These are phyloP conservation scores for Sporisorium sorghi DNA, from an alignment of 1,284 basidiomycete genomes.

Conservation along the genomic window DNA sequence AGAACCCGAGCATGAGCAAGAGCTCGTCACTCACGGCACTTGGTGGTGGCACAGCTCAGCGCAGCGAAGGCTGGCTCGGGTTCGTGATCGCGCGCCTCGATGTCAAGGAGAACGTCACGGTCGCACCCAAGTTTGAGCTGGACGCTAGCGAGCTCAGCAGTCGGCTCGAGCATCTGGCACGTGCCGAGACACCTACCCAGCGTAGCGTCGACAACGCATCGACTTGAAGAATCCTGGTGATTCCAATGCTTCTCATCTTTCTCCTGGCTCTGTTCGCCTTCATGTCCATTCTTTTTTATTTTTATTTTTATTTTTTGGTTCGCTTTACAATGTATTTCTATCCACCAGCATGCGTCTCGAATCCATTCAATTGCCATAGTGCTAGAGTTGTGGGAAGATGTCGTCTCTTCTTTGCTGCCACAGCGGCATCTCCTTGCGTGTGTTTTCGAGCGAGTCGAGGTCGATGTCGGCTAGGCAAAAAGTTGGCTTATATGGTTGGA, in stretches of 20 bases:
- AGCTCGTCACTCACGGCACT: not conserved
- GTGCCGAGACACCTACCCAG: conserved; percentile 5
- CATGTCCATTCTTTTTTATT: not conserved
- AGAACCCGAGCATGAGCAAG: conserved; percentile 20
- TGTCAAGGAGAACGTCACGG: not conserved
- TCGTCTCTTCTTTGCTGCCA: conserved; percentile 65
- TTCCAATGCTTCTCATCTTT: not conserved
- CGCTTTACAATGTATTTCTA: conserved; percentile 29
- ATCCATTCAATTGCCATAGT: not conserved
- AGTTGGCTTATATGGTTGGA: conserved; percentile 62
- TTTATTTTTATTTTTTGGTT: no score
- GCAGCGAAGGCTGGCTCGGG: conserved; percentile 38
- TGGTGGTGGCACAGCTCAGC: conserved; percentile 1
- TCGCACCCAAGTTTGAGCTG: conserved; percentile 26
- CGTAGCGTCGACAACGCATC: no score
- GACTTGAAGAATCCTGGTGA: not conserved
- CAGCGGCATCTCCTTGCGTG: conserved; percentile 65
- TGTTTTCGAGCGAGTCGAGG: conserved; percentile 50
- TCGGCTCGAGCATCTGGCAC: conserved; percentile 24
- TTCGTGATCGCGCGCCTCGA: conserved; percentile 43
- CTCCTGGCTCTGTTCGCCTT: not conserved
- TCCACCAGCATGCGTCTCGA: conserved; percentile 1
- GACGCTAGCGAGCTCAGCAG: conserved; percentile 31
- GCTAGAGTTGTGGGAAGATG: conserved; percentile 55
- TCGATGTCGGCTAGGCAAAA: conserved; percentile 65